Base-by-base conservation (phyloP, 768 basidiomycete species). In the Lactarius vividus region DNA sequence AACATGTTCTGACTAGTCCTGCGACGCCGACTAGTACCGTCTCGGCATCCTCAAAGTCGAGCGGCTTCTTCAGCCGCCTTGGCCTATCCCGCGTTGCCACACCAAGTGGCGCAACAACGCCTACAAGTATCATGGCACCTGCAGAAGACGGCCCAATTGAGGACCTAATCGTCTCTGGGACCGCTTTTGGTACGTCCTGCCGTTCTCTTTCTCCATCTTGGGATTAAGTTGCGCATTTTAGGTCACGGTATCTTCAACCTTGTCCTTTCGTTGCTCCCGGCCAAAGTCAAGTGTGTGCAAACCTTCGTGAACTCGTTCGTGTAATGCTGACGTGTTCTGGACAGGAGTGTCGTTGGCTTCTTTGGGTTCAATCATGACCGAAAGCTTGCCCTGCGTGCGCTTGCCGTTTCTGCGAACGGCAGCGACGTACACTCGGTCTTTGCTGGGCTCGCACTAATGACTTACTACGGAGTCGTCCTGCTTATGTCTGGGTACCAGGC, bases 381-480 rank as follows among this genome's bases (percentile, higher is more conserved):
- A 29, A 81, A 81, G 62, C 77, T 89, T 0, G 91, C 88, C 0
- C 77, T 93, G 26, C 82, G 82, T 55, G 88, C 91, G 0, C 79
- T 92, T 2, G 83, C 86, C 0, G 83, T 92, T 20, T 83, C 88
- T 8, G 88, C 89, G 4, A 79, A 82, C 3, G 84, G 84, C 70
- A 77, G 78, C 4, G 92, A 93, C 67, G 85, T 89, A 1, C 92
- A 94, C 77, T 79, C 85, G 8, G 85, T 89, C 13, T 92, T 92
- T 72, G 82, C 91, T 28, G 88, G 90, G 16, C 77, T 93, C n/a
- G 83, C 89, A 0, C 75, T 94, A 9, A 92, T 94, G 89, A 88
- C 89, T 3, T 92, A 92, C 72, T 79, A 89, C 61, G 88, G 91
- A 31, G 81, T 87, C 59, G 83, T 92, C 5, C 79, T 92, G 2